Conservation (phyloP, 805 yeast genomes). For the Kluyveromyces aestuarii region DNA sequence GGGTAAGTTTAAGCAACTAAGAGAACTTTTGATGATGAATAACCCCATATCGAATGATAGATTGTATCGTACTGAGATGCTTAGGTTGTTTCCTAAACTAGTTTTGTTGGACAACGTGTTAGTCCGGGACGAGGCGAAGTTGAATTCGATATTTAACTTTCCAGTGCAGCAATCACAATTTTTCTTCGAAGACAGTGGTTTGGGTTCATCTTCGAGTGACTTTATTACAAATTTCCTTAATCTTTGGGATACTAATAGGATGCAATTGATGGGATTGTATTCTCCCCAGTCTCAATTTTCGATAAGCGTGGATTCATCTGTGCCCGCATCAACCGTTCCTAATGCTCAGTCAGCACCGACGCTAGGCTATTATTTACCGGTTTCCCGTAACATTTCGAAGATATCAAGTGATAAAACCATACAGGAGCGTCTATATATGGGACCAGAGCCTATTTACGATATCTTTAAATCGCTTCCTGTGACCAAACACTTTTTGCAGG, state of each 20-base stretch:
- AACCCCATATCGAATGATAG: conserved; percentile 58
- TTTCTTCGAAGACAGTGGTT: conserved; percentile 72
- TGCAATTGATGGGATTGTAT: conserved; percentile 62
- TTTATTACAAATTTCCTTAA: conserved; percentile 69
- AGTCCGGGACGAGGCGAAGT: conserved; percentile 63
- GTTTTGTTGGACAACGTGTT: conserved; percentile 68
- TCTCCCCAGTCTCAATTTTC: conserved; percentile 83
- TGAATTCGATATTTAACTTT: conserved; percentile 41
- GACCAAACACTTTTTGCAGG: conserved; percentile 60
- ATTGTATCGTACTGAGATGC: conserved; percentile 48
- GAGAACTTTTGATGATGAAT: conserved; percentile 70
- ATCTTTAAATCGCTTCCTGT: conserved; percentile 65
- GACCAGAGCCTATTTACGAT: conserved; percentile 56
- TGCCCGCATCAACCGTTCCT: conserved; percentile 39
- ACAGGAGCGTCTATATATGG: conserved; percentile 50
- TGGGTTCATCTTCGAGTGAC: conserved; percentile 63
- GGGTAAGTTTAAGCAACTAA: conserved; percentile 58
- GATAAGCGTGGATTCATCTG: conserved; percentile 60
- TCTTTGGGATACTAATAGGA: conserved; percentile 74
- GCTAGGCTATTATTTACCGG: conserved; percentile 61
- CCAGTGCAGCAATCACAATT: conserved; percentile 51
- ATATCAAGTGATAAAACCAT: conserved; percentile 48
- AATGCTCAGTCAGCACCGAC: conserved; percentile 30
- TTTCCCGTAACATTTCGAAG: conserved; percentile 68
- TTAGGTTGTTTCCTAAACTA: conserved; percentile 71